phyloP scores from a whole-genome alignment of 163 green algal genomes.

The Smithsoniella earleae region DNA sequence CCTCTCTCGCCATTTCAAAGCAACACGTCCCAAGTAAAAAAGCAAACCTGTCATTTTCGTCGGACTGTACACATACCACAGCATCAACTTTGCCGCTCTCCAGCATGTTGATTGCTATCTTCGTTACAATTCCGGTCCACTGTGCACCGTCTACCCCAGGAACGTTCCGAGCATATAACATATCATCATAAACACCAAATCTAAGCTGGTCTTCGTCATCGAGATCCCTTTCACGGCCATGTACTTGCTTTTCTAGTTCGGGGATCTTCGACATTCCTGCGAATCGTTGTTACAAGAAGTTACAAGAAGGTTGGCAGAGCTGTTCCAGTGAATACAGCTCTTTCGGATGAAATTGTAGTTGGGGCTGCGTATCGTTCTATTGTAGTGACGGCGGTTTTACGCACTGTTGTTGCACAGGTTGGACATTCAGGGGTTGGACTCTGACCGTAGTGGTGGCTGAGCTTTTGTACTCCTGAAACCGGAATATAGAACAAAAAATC shows the following conservation, averaged over 20 bases:
- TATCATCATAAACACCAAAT: conserved; percentile 62
- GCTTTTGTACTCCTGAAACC: too few species aligned
- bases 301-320: too few species aligned
- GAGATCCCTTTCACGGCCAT: conserved; percentile 55
- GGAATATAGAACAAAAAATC: too few species aligned
- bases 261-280: conserved; percentile 74
- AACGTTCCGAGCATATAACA: conserved; percentile 59
- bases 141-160: conserved; percentile 72
- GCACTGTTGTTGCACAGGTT: too few species aligned
- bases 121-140: conserved; percentile 86
- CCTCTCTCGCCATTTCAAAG: too few species aligned
- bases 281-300: background rate
- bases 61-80: conserved; percentile 84
- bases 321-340: too few species aligned
- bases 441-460: too few species aligned
- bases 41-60: conserved; percentile 73
- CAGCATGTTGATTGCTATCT: conserved; percentile 85
- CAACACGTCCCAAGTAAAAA: too few species aligned
- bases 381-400: too few species aligned
- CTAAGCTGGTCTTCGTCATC: conserved; percentile 61
- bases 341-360: too few species aligned
- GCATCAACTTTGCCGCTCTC: conserved; percentile 74
- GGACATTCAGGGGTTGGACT: too few species aligned
- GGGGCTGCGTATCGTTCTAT: too few species aligned
- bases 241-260: conserved; percentile 68